Conservation (phyloP, 768 basidiomycete species). For the Collybiopsis confluens region DNA sequence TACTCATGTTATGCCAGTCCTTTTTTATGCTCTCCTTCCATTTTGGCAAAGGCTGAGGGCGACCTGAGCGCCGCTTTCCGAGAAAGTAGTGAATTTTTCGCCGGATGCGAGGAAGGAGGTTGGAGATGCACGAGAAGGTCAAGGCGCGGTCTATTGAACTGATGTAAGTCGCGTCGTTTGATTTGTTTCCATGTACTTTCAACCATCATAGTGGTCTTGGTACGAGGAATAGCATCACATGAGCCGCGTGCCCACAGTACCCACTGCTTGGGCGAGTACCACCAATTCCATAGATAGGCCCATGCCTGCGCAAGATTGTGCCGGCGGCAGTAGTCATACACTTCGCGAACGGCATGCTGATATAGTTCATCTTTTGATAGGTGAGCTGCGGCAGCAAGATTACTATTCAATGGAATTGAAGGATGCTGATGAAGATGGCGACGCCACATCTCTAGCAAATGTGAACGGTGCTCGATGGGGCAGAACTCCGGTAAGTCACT, state of each 20-base stretch:
- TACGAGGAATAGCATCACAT: background rate
- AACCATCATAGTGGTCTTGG: background rate
- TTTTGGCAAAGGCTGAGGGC: background rate
- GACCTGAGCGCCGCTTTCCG: background rate
- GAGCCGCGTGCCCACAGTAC: conserved; percentile 16
- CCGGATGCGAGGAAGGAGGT: no score
- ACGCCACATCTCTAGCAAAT: background rate
- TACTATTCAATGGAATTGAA: background rate
- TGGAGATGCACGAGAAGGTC: background rate
- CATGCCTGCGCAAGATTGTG: conserved; percentile 20
- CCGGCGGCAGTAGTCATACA: conserved; percentile 19
- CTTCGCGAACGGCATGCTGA: conserved; percentile 1
- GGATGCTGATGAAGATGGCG: background rate
- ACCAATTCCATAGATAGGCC: conserved; percentile 26
- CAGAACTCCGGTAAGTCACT: background rate
- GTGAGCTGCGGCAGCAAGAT: background rate
- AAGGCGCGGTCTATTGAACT: background rate
- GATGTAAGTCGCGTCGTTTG: background rate
- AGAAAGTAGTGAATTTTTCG: background rate
- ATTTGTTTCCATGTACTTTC: background rate
- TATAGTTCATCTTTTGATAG: background rate
- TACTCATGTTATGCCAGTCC: background rate
- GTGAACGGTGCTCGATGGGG: background rate
- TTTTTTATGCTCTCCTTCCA: background rate
- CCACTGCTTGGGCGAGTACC: conserved; percentile 25